phyloP scores from a whole-genome alignment of 2,329 filamentous ascomycete genomes.

The Davidsoniella virescens region DNA sequence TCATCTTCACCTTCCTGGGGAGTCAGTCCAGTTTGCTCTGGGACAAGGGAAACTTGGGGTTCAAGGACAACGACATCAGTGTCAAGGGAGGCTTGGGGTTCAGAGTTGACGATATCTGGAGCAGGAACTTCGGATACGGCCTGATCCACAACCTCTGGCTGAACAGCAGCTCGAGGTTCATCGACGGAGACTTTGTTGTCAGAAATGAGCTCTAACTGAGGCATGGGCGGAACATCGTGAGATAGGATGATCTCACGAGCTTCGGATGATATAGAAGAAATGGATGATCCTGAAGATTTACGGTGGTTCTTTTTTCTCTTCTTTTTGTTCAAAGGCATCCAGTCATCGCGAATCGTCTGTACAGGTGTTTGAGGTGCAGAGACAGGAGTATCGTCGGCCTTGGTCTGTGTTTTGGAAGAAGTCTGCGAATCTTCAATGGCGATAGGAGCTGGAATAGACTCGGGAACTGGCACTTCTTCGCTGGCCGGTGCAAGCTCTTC shows the following conservation, averaged over 20 bases:
- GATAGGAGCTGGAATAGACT: not conserved
- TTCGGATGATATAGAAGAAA: not conserved
- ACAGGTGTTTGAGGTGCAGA: not conserved
- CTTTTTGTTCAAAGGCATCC: slow-evolving; percentile 7
- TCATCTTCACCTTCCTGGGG: not conserved
- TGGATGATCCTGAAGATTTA: not conserved
- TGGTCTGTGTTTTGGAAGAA: not conserved
- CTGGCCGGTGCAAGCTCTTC: not conserved
- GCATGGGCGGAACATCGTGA: not conserved
- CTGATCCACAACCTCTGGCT: not conserved
- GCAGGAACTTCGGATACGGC: not conserved
- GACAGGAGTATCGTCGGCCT: not conserved
- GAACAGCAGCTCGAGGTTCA: not conserved
- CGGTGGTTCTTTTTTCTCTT: slow-evolving; percentile 4
- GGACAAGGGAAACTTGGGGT: not conserved
- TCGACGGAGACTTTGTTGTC: not conserved
- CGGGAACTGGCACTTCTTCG: not conserved
- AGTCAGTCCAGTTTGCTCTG: not conserved
- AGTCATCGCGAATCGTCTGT: slow-evolving; percentile 6
- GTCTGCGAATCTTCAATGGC: not conserved
- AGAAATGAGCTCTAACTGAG: not conserved
- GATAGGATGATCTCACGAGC: too few species aligned
- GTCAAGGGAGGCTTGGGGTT: not conserved
- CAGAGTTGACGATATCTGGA: not conserved
- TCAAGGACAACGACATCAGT: not conserved